phyloP scores from a whole-genome alignment of 2,329 filamentous ascomycete species.

The Aspergillus sp. region DNA sequence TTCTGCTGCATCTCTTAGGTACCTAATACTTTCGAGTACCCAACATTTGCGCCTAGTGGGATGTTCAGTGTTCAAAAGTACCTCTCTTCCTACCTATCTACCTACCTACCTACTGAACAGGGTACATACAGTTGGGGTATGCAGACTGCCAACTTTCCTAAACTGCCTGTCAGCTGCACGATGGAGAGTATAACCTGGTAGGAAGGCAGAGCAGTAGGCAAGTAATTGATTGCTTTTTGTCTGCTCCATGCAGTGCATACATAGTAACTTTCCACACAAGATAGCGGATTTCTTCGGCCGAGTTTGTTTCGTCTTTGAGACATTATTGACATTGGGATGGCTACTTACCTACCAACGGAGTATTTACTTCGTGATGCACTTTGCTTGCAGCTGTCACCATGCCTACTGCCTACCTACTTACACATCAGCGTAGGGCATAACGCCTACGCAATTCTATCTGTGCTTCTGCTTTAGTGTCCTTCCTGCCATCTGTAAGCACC shows the following conservation, averaged over 20 bases:
- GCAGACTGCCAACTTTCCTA: too few relatives aligned
- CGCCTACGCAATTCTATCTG: too few relatives aligned
- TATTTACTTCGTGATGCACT: too few relatives aligned
- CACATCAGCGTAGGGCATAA: too few relatives aligned
- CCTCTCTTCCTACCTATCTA: neutral
- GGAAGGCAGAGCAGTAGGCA: neutral
- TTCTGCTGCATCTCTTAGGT: neutral
- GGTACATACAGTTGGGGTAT: neutral
- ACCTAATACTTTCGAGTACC: neutral
- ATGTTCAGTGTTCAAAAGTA: neutral
- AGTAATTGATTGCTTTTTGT: neutral
- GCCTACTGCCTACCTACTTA: too few relatives aligned
- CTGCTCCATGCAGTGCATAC: neutral
- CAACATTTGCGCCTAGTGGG: neutral
- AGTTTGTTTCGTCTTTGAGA: neutral
- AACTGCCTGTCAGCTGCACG: too few relatives aligned
- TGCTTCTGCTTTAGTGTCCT: too few relatives aligned
- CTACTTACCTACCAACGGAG: neutral
- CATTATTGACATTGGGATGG: too few relatives aligned
- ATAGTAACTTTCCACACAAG: neutral
- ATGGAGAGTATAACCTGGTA: neutral
- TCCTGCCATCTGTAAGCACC: too few relatives aligned
- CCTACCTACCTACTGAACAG: neutral
- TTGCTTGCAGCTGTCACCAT: too few relatives aligned
- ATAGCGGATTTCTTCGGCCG: neutral